Evolutionary conservation across 345 rosid genomes (phyloP), one percentile per base, ranked within the genome.

Genomic region (Passiflora organensis): DNA sequence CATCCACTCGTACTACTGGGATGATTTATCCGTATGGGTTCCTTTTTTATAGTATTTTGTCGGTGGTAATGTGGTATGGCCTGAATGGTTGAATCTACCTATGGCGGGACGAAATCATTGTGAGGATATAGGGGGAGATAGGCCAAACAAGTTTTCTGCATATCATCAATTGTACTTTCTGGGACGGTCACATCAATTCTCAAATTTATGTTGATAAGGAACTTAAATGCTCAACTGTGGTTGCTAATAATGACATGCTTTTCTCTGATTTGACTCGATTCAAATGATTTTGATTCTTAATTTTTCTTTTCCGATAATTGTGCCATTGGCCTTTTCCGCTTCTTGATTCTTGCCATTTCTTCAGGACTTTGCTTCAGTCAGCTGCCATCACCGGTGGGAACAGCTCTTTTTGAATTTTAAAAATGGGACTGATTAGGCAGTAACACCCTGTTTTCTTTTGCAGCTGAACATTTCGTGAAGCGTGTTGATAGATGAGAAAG

Each of bases 391-490:
- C 8, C 11, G 20, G 21, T 47, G 10, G 13, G 32, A 14, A n/a
- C n/a, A 51, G 1, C 14, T 14, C 32, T 51, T 51, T 9, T 46
- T 13, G 2, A 4, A 46, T 5, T 9, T 5, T 4, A 43, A 43
- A 25, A 43, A 4, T 10, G 41, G 37, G 50, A 56, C 41, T 25
- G 25, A n/a, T 24, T 34, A 25, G 38, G 50, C 51, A 56, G 44
- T 43, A 43, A 43, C 17, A 22, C 37, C 4, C 38, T 50, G 14
- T 23, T n/a, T 16, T 22, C 1, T 20, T 58, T 48, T 28, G 43
- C 28, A 17, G 47, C 55, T 18, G 56, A 48, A 53, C 52, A 57
- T 62, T 72, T 66, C 69, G 76, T 37, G 53, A 42, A 53, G 20
- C 46, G 53, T 46, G 76, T 41, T 8, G 62, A 53, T 38, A 21